Base-by-base conservation (phyloP, 2,329 filamentous ascomycete genomes). In the Diplodia scrobiculata region DNA sequence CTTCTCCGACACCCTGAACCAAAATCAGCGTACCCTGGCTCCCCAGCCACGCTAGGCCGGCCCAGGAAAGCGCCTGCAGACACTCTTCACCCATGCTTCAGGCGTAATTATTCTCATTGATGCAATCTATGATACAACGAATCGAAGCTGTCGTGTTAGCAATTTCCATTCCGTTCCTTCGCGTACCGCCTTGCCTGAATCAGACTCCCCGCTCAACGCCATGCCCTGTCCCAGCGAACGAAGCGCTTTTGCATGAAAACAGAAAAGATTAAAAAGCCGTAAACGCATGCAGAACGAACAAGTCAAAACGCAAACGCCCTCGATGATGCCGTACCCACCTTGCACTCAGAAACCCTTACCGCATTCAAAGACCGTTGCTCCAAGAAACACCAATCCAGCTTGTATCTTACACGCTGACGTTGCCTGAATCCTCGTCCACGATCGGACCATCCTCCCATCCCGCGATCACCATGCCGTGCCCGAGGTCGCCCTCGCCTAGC, bases 391-490 rank as follows among this genome's bases (percentile, higher is more conserved):
- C 64, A 59, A 52, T 34, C 19, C 13, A 58, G 21, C 52, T 19
- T 38, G 54, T 59, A 66, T 66, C 65, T 69, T 58, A 78, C 38
- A 77, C 73, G 66, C 76, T 78, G 55, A 77, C 77, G 66, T 78
- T 74, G 32, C 76, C 76, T 21, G 65, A 53, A 5, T 72, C 73
- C 11, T 77, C 76, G 19, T 76, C 74, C n/a, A 69, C 69, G 7
- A 73, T 73, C 11, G 72, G 68, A 14, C 71, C 72, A 29, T 78
- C 76, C 69, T 75, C 72, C 76, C 76, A 78, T 1, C 72, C 76
- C 1, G 68, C 67, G 2, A 73, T 75, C 1, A 71, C 71, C 27
- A 72, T 75, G 17, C 73, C 71, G 25, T 75, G 68, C 5, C 77
- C 76, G 7, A 74, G 73, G 17, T 72, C 70, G 53, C 73, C 73